phyloP scores from a whole-genome alignment of 352 stramenopile genomes.

The Phytopythium kandeliae region DNA sequence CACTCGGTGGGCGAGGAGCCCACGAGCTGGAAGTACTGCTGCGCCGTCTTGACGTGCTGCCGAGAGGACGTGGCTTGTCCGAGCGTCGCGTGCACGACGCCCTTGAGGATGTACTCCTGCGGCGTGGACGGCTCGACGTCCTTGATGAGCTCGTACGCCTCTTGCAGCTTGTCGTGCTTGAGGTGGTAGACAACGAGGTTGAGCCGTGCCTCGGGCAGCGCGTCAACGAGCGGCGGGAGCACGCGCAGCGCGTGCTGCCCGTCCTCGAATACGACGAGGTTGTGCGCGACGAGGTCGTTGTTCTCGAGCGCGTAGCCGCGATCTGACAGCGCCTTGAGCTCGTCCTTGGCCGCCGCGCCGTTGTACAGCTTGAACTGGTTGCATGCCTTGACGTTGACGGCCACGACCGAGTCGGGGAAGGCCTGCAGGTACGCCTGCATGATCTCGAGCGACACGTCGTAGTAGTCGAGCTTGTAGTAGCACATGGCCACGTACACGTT shows the following conservation, averaged over 20 bases:
- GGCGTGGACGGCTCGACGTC: conserved; percentile 92
- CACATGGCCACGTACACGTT: conserved; percentile 99
- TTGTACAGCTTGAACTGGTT: conserved; percentile 98
- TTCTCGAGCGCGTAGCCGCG: conserved; percentile 85
- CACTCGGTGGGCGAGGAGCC: conserved; percentile 92
- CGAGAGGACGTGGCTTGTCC: conserved; percentile 84
- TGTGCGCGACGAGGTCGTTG: conserved; percentile 95
- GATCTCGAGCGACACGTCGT: conserved; percentile 96
- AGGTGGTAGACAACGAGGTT: conserved; percentile 95
- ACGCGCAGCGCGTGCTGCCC: conserved; percentile 92
- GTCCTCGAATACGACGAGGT: conserved; percentile 95
- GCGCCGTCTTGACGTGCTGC: conserved; percentile 92
- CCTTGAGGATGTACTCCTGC: conserved; percentile 90
- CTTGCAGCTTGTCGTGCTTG: conserved; percentile 89
- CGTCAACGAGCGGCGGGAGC: conserved; percentile 89
- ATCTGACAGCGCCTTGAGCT: conserved; percentile 90
- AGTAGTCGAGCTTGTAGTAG: conserved; percentile 98
- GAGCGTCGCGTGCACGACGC: conserved; percentile 90
- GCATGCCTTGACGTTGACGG: conserved; percentile 96
- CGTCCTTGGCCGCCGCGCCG: conserved; percentile 92
- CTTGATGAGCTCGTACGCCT: conserved; percentile 94
- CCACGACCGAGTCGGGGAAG: conserved; percentile 88
- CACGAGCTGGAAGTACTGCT: conserved; percentile 93
- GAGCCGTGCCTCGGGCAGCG: conserved; percentile 91
- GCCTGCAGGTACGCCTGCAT: conserved; percentile 93